Conservation (phyloP, 495 filamentous ascomycete genomes). For the Entonaema liquescens region DNA sequence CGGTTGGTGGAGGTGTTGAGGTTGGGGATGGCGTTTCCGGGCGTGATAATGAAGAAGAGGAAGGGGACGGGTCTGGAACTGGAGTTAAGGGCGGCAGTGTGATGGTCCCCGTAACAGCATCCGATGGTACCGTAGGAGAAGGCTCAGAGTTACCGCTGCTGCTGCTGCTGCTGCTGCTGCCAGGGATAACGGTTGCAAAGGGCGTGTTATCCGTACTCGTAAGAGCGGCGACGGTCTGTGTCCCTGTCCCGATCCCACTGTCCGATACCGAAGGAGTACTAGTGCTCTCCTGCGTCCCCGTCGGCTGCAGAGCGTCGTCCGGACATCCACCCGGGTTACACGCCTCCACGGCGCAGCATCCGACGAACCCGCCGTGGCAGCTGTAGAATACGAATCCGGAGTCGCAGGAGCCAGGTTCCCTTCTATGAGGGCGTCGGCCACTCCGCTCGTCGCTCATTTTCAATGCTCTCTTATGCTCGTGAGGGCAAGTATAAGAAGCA, state of each 20-base stretch:
- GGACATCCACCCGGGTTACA: slow-evolving; percentile 22
- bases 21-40: background rate
- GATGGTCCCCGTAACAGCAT: too few species aligned
- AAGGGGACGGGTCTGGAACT: too few species aligned
- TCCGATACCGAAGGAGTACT: background rate
- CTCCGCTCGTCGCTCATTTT: background rate
- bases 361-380: slow-evolving; percentile 29
- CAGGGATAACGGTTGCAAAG: background rate
- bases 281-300: too few species aligned
- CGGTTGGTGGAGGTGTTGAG: background rate
- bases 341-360: slow-evolving; percentile 39
- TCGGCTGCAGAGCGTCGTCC: background rate
- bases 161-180: background rate
- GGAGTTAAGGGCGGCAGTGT: too few species aligned
- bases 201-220: background rate
- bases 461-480: too few species aligned
- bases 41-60: background rate
- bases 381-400: slow-evolving; percentile 19
- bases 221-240: background rate
- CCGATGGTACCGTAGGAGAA: too few species aligned
- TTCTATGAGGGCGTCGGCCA: background rate
- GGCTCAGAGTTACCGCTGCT: background rate
- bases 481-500: too few species aligned
- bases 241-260: background rate
- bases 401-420: slow-evolving; percentile 11